phyloP scores from a whole-genome alignment of 179 eudicot species.

The Drosera spatulata region DNA sequence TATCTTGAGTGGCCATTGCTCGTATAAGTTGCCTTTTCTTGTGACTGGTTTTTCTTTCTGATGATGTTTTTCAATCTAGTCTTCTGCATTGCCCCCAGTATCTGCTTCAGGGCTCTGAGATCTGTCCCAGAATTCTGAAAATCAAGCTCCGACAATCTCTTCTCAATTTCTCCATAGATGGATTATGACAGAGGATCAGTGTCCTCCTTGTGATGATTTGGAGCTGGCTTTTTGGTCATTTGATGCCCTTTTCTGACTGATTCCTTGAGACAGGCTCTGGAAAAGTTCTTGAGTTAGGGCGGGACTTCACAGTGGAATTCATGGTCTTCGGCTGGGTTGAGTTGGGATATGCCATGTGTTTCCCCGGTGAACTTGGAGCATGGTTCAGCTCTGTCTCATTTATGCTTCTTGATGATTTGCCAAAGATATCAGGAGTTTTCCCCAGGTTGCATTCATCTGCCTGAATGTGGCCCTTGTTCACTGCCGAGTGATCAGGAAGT shows the following conservation, averaged over 20 bases:
- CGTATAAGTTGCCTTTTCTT: constrained; percentile 6
- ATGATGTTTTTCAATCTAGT: constrained; percentile 10
- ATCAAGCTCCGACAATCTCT: constrained; percentile 26
- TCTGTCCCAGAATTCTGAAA: constrained; percentile 30
- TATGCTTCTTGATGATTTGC: constrained; percentile 24
- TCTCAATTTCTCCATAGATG: constrained; percentile 27
- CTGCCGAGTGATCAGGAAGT: constrained; percentile 14
- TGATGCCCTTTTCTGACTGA: constrained; percentile 1
- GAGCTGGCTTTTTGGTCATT: neutral
- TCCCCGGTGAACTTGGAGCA: constrained; percentile 15
- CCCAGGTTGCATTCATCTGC: constrained; percentile 4
- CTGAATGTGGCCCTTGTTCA: constrained; percentile 1
- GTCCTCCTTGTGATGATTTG: constrained; percentile 1
- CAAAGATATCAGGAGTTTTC: constrained; percentile 9
- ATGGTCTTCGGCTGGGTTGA: constrained; percentile 7
- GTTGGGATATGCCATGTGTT: constrained; percentile 11
- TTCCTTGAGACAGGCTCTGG: constrained; percentile 1
- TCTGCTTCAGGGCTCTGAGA: constrained; percentile 39
- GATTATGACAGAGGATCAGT: constrained; percentile 15
- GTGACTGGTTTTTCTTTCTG: constrained; percentile 6
- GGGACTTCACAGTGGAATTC: constrained; percentile 6
- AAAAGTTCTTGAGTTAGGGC: neutral
- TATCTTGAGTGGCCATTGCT: constrained; percentile 1
- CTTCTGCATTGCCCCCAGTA: constrained; percentile 28
- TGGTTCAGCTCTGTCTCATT: constrained; percentile 15